phyloP scores from a whole-genome alignment of 805 yeast genomes.

The Nakazawaea peltata region DNA sequence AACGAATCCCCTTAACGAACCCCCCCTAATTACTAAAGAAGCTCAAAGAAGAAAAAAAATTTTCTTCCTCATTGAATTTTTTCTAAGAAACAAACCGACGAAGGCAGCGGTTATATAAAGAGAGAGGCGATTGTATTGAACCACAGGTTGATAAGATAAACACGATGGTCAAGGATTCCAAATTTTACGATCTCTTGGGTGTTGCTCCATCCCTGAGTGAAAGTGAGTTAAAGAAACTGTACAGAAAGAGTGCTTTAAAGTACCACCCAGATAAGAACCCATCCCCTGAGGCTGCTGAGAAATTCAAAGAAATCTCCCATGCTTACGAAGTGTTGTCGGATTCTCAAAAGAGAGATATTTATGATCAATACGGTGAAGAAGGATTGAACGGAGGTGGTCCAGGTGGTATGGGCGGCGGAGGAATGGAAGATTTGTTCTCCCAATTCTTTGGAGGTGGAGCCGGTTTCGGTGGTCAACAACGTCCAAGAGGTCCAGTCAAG shows the following conservation, averaged over 20 bases:
- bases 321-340: conserved; percentile 89
- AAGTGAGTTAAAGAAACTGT: conserved; percentile 70
- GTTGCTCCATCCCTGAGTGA: conserved; percentile 65
- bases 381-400: conserved; percentile 80
- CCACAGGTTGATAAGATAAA: no score
- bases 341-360: conserved; percentile 77
- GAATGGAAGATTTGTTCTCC: conserved; percentile 43
- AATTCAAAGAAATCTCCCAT: conserved; percentile 81
- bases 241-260: conserved; percentile 73
- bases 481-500: conserved; percentile 76
- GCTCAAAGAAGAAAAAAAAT: no score
- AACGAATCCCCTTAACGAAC: no score
- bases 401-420: conserved; percentile 49
- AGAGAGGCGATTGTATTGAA: no score
- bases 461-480: conserved; percentile 56
- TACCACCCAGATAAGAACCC: conserved; percentile 82
- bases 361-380: conserved; percentile 89
- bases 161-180: conserved; percentile 74
- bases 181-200: conserved; percentile 66
- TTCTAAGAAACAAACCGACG: no score
- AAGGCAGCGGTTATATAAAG: no score
- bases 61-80: no score
- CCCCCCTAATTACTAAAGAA: no score
- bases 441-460: conserved; percentile 60
- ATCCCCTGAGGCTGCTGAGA: conserved; percentile 88